phyloP scores from a whole-genome alignment of 371 early-diverging fungal genomes.

The Blakeslea trispora region DNA sequence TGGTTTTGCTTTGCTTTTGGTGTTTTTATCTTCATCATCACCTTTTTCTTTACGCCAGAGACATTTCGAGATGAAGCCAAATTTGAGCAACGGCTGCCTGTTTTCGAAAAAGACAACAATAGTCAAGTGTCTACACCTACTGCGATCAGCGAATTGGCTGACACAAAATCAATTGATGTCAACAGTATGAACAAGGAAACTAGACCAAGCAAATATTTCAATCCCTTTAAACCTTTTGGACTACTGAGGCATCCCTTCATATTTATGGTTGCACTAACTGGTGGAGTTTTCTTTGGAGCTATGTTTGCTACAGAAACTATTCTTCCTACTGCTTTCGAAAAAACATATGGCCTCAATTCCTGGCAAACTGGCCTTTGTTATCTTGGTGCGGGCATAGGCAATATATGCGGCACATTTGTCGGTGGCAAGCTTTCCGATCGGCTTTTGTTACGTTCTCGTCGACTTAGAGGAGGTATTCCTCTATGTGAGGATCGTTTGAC shows the following conservation, averaged over 20 bases:
- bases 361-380: slow-evolving; percentile 43
- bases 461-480: slow-evolving; percentile 31
- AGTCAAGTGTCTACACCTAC: no score
- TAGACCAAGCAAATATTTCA: slow-evolving; percentile 12
- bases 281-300: slow-evolving; percentile 49
- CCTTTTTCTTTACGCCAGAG: slow-evolving; percentile 60
- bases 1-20: slow-evolving; percentile 28
- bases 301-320: slow-evolving; percentile 50
- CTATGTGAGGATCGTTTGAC: slow-evolving; percentile 40
- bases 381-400: slow-evolving; percentile 23
- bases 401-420: slow-evolving; percentile 16
- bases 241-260: slow-evolving; percentile 54
- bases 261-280: slow-evolving; percentile 40
- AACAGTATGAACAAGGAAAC: background rate
- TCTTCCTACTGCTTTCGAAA: slow-evolving; percentile 30
- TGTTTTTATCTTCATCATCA: slow-evolving; percentile 14
- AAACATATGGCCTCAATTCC: slow-evolving; percentile 30
- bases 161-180: background rate
- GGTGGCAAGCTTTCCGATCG: slow-evolving; percentile 42
- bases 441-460: slow-evolving; percentile 29
- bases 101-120: background rate
- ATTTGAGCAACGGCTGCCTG: slow-evolving; percentile 12
- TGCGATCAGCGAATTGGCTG: background rate
- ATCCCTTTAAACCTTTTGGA: slow-evolving; percentile 30
- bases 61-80: slow-evolving; percentile 47